phyloP scores from a whole-genome alignment of 1,284 basidiomycete genomes.

The Ceratobasidium sp. region DNA sequence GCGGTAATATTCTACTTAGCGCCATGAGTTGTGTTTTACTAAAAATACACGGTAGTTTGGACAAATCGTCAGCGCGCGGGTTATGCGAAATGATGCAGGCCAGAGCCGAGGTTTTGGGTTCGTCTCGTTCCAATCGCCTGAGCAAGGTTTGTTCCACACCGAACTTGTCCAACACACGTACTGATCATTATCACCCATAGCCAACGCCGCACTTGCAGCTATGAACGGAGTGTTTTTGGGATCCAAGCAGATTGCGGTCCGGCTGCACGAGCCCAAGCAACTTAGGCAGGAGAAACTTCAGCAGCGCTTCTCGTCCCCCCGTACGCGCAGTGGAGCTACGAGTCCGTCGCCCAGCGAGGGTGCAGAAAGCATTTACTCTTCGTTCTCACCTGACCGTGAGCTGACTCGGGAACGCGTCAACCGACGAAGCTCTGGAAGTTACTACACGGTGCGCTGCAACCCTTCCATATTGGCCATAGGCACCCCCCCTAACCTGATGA shows the following conservation, averaged over 20 bases:
- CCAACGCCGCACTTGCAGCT: conserved; percentile 73
- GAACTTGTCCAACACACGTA: background rate
- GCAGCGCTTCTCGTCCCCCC: conserved; percentile 71
- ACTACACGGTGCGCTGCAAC: conserved; percentile 69
- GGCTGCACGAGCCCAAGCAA: conserved; percentile 90
- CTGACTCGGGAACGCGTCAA: conserved; percentile 49
- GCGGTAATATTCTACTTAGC: conserved; percentile 49
- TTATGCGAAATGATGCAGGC: conserved; percentile 89
- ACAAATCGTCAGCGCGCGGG: conserved; percentile 88
- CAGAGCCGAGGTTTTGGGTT: conserved; percentile 95
- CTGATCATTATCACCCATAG: conserved; percentile 54
- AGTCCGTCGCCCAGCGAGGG: conserved; percentile 82
- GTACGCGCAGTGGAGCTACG: conserved; percentile 79
- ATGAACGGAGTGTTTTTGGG: conserved; percentile 83
- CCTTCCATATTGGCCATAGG: background rate
- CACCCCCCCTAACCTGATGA: background rate
- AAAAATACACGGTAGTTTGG: conserved; percentile 66
- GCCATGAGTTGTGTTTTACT: background rate
- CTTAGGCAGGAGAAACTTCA: conserved; percentile 88
- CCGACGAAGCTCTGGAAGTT: conserved; percentile 81
- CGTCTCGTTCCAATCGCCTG: conserved; percentile 85
- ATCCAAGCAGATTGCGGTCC: conserved; percentile 81
- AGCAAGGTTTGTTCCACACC: conserved; percentile 69
- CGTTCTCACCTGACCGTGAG: conserved; percentile 65
- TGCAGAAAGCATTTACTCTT: conserved; percentile 65